Conservation (phyloP, 108 stramenopile species). For the Cyclotella baltica region DNA sequence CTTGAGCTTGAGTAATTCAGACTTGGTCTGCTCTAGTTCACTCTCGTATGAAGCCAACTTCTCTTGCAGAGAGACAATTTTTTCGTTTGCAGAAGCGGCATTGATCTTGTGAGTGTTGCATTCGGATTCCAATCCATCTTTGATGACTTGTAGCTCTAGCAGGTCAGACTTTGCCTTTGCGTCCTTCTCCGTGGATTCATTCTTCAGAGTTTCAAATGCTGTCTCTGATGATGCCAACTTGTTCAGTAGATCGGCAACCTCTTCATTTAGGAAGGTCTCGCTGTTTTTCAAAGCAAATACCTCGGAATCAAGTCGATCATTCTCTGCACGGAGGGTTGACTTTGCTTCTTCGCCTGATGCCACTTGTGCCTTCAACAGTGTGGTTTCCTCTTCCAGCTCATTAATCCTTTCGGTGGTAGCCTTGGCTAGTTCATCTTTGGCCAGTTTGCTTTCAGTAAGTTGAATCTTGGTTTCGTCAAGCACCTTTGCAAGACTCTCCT, state of each 20-base stretch:
- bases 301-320: too few relatives aligned
- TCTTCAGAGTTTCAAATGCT: background rate
- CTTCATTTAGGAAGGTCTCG: background rate
- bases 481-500: too few relatives aligned
- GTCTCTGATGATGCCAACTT: background rate
- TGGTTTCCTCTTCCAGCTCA: background rate
- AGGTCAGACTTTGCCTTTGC: background rate
- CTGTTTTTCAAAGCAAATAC: too few relatives aligned
- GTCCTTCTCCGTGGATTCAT: background rate
- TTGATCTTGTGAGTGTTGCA: background rate
- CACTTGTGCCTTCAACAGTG: background rate
- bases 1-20: too few relatives aligned
- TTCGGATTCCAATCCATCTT: background rate
- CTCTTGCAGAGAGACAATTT: background rate
- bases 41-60: background rate
- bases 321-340: too few relatives aligned
- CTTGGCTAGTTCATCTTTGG: background rate
- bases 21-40: too few relatives aligned
- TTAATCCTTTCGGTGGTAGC: background rate
- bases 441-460: too few relatives aligned
- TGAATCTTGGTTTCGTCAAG: too few relatives aligned
- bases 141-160: background rate
- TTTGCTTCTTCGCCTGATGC: background rate
- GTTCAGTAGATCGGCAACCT: background rate
- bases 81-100: background rate